Percentiles rank a stretch among this genome's conserved stretches.
phyloP scores from a whole-genome alignment of 768 basidiomycete species.

The Mycena metata region DNA sequence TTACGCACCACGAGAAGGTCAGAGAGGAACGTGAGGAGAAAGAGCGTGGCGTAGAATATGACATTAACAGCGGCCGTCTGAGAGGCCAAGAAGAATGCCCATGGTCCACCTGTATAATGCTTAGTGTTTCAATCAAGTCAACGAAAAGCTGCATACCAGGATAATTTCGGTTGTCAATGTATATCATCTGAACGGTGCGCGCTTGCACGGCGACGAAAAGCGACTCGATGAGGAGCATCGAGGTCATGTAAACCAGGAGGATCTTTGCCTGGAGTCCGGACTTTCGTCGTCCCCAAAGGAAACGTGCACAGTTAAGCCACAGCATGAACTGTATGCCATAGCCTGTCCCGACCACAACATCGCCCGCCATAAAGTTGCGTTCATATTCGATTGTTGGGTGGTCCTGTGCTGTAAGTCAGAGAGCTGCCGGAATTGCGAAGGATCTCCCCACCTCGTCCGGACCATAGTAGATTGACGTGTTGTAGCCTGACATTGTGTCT shows the following conservation, averaged over 20 bases:
- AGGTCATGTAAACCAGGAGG: conserved; percentile 55
- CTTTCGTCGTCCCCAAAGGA: conserved; percentile 53
- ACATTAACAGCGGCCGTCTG: conserved; percentile 58
- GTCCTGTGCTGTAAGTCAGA: no score
- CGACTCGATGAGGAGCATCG: conserved; percentile 55
- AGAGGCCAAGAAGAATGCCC: conserved; percentile 58
- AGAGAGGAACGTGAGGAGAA: conserved; percentile 57
- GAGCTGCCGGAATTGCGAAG: no score
- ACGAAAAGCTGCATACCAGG: conserved; percentile 41
- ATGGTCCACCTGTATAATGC: conserved; percentile 49
- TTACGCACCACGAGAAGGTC: conserved; percentile 57
- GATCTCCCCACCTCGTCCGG: no score
- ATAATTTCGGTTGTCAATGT: conserved; percentile 57
- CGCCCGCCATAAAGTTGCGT: conserved; percentile 51
- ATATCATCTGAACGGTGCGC: conserved; percentile 56
- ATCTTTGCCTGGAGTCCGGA: conserved; percentile 46
- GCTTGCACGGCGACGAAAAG: conserved; percentile 56
- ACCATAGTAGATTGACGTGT: no score
- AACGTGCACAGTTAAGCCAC: conserved; percentile 51
- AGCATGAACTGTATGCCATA: conserved; percentile 60
- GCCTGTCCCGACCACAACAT: conserved; percentile 55
- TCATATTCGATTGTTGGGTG: conserved; percentile 51
- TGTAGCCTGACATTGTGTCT: no score
- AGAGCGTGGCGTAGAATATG: conserved; percentile 58
- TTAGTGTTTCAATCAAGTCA: no score